Conservation (phyloP, 2,329 filamentous ascomycete species). For the Arthrinium phaeospermum region DNA sequence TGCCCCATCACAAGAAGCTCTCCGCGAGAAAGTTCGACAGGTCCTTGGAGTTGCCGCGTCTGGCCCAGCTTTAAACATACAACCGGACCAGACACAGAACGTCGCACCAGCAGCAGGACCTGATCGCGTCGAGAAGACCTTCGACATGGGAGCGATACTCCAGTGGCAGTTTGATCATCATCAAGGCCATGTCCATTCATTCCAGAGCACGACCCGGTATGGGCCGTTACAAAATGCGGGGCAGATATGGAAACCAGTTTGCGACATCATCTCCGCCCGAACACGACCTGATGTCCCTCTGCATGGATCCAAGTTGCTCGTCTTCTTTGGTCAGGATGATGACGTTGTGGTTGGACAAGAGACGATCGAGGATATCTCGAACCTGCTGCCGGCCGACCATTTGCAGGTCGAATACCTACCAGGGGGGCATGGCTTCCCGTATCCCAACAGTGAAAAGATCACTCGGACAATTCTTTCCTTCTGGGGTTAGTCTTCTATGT, state of each 20-base stretch:
- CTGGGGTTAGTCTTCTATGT: conserved; percentile 26
- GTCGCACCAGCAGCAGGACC: conserved; percentile 20
- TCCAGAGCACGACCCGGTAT: conserved; percentile 31
- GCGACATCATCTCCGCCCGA: conserved; percentile 31
- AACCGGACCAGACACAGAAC: conserved; percentile 21
- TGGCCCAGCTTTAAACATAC: conserved; percentile 24
- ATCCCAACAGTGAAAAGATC: conserved; percentile 32
- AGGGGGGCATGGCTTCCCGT: conserved; percentile 32
- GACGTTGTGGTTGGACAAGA: conserved; percentile 30
- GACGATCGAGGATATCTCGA: conserved; percentile 32
- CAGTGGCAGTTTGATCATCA: conserved; percentile 35
- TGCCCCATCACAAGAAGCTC: conserved; percentile 26
- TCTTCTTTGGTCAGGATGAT: conserved; percentile 32
- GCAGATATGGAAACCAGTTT: conserved; percentile 29
- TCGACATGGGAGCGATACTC: conserved; percentile 30
- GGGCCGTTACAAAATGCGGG: conserved; percentile 27
- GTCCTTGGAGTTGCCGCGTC: conserved; percentile 28
- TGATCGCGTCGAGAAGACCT: conserved; percentile 28
- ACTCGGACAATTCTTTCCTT: conserved; percentile 28
- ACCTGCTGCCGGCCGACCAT: conserved; percentile 30
- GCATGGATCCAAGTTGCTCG: conserved; percentile 30
- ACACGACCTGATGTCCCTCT: conserved; percentile 27
- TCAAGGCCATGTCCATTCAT: conserved; percentile 31
- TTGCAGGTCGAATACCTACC: conserved; percentile 32
- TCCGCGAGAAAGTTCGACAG: conserved; percentile 31